A percentile compares a stretch with the other conserved stretches of the same genome.
Evolutionary conservation across 2,329 filamentous ascomycete genomes (phyloP).

Genomic region (Alternaria brassicae): DNA sequence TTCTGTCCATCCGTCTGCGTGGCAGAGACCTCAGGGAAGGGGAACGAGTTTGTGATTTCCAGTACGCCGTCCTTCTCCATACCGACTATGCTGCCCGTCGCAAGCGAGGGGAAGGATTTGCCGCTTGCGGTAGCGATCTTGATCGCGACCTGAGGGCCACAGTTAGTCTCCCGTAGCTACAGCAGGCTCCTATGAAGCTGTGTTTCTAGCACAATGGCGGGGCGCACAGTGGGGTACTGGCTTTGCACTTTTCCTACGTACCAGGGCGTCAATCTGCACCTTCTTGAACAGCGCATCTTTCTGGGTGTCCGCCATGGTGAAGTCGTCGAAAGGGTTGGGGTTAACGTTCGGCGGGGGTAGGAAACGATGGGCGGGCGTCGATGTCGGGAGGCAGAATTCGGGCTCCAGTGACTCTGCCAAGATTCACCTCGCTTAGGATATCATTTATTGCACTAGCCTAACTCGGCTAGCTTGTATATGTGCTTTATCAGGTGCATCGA

Average conservation of each 20-base stretch:
- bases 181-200: neutral
- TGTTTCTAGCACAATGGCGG: conserved; percentile 32
- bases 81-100: conserved; percentile 89
- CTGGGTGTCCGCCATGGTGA: conserved; percentile 46
- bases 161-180: conserved; percentile 26
- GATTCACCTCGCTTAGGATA: conserved; percentile 29
- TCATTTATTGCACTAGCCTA: conserved; percentile 14
- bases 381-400: conserved; percentile 27
- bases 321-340: conserved; percentile 20
- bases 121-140: conserved; percentile 98
- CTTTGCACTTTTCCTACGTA: conserved; percentile 60
- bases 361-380: conserved; percentile 28
- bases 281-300: conserved; percentile 71
- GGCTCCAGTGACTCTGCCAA: conserved; percentile 28
- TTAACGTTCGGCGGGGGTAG: conserved; percentile 22
- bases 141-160: conserved; percentile 78
- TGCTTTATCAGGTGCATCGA: neutral
- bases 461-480: neutral
- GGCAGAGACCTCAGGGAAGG: conserved; percentile 84
- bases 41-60: conserved; percentile 93
- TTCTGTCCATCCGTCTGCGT: conserved; percentile 59
- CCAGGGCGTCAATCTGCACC: conserved; percentile 94
- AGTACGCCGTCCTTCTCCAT: conserved; percentile 85
- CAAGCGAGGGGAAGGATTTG: conserved; percentile 83
- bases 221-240: conserved; percentile 40